These are phyloP conservation scores for Mycena belliarum DNA, from an alignment of 768 basidiomycete species.

Conservation along the genomic window DNA sequence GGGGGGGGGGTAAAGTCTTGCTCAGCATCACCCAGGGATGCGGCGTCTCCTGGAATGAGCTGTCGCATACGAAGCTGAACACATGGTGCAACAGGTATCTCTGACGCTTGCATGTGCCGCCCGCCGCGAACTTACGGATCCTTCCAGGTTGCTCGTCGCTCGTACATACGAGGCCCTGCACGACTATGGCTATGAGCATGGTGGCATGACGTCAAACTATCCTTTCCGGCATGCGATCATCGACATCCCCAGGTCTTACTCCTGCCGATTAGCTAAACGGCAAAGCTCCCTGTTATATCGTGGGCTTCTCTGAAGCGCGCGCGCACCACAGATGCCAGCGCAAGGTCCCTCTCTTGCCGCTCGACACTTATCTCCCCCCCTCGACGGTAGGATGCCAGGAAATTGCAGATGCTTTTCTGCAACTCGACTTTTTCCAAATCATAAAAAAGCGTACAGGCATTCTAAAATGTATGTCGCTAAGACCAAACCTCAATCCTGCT, in stretches of 20 bases:
- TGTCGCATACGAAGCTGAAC: neutral
- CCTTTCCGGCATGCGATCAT: neutral
- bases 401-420: neutral
- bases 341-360: neutral
- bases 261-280: neutral
- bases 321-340: neutral
- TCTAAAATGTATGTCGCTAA: too few species aligned
- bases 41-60: neutral
- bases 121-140: too few species aligned
- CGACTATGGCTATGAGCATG: neutral
- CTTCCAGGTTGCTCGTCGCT: neutral
- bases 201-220: neutral
- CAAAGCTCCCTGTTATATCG: neutral
- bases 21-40: slow-evolving; percentile 1
- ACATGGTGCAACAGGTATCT: neutral
- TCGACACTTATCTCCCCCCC: neutral
- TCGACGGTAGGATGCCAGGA: neutral
- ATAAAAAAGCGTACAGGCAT: too few species aligned
- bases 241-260: neutral
- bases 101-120: neutral
- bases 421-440: neutral
- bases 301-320: neutral
- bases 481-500: too few species aligned
- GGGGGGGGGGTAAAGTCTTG: neutral
- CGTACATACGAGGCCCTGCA: neutral